phyloP scores from a whole-genome alignment of 352 stramenopile genomes.

The Globisporangium lucens region DNA sequence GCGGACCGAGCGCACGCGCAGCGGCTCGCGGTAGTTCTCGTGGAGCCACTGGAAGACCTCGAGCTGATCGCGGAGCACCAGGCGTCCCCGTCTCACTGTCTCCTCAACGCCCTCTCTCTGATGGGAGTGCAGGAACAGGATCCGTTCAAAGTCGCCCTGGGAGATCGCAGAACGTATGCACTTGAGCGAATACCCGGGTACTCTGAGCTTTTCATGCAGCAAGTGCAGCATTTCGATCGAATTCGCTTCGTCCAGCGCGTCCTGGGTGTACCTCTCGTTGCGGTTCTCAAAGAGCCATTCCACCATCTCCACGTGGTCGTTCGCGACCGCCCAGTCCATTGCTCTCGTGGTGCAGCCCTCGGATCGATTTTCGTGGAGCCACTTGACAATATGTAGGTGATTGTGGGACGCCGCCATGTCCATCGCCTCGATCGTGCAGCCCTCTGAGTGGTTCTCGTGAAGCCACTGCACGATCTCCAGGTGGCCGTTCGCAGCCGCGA shows the following conservation, averaged over 20 bases:
- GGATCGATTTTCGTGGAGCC: slow-evolving; percentile 13
- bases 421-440: slow-evolving; percentile 7
- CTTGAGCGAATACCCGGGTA: not conserved
- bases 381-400: slow-evolving; percentile 6
- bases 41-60: slow-evolving; percentile 14
- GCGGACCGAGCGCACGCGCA: not conserved
- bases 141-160: slow-evolving; percentile 5
- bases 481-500: slow-evolving; percentile 3
- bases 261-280: slow-evolving; percentile 8
- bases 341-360: slow-evolving; percentile 19
- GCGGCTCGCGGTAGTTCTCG: not conserved
- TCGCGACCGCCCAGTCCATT: slow-evolving; percentile 20
- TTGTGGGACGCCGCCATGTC: slow-evolving; percentile 6
- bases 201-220: slow-evolving; percentile 4
- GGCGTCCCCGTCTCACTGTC: not conserved
- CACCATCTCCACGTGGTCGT: slow-evolving; percentile 7
- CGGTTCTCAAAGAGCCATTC: slow-evolving; percentile 11
- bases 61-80: not conserved
- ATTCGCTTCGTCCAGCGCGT: slow-evolving; percentile 15
- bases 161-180: not conserved
- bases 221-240: slow-evolving; percentile 7
- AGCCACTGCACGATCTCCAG: slow-evolving; percentile 8
- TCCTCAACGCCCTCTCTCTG: not conserved
- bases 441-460: slow-evolving; percentile 4
- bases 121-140: slow-evolving; percentile 9